Percentiles rank a stretch among this genome's conserved stretches.
These are phyloP conservation scores for Xerocomus cyaneibrunnescens DNA, from an alignment of 1,284 basidiomycete species.

Conservation along the genomic window DNA sequence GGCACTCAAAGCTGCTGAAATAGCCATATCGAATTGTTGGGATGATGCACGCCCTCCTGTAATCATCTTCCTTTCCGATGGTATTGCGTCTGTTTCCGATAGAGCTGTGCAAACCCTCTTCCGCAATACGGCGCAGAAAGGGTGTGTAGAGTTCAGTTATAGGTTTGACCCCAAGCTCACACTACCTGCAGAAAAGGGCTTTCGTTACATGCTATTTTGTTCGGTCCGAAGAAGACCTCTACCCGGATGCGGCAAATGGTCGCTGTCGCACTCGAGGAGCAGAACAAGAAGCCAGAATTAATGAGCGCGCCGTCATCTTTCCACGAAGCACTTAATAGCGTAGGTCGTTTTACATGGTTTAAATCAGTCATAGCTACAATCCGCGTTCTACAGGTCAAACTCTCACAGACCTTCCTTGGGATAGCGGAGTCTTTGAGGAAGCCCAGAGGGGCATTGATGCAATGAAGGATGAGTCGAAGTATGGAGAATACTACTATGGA, in stretches of 20 bases:
- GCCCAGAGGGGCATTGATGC: constrained; percentile 47
- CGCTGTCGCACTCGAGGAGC: constrained; percentile 49
- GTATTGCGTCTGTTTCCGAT: constrained; percentile 39
- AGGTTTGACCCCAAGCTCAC: background rate
- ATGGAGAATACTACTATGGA: background rate
- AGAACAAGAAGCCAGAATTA: constrained; percentile 37
- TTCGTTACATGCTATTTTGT: constrained; percentile 58
- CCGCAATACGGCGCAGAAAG: constrained; percentile 40
- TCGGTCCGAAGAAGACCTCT: constrained; percentile 42
- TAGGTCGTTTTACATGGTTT: constrained; percentile 22
- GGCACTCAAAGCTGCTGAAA: constrained; percentile 42
- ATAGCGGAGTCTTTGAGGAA: constrained; percentile 59
- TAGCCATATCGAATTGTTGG: constrained; percentile 47
- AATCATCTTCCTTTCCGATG: constrained; percentile 61
- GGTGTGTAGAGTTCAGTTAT: constrained; percentile 37
- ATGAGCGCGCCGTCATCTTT: constrained; percentile 46
- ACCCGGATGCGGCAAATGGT: constrained; percentile 47
- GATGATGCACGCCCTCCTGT: constrained; percentile 54
- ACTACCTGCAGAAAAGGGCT: constrained; percentile 45
- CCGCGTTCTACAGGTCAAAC: constrained; percentile 41
- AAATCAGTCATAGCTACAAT: background rate
- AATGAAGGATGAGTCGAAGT: constrained; percentile 10
- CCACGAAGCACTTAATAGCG: constrained; percentile 52
- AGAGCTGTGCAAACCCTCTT: constrained; percentile 43
- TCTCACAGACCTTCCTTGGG: constrained; percentile 57